These are phyloP conservation scores for Naganishia vaughanmartiniae DNA, from an alignment of 768 basidiomycete genomes.

Conservation along the genomic window DNA sequence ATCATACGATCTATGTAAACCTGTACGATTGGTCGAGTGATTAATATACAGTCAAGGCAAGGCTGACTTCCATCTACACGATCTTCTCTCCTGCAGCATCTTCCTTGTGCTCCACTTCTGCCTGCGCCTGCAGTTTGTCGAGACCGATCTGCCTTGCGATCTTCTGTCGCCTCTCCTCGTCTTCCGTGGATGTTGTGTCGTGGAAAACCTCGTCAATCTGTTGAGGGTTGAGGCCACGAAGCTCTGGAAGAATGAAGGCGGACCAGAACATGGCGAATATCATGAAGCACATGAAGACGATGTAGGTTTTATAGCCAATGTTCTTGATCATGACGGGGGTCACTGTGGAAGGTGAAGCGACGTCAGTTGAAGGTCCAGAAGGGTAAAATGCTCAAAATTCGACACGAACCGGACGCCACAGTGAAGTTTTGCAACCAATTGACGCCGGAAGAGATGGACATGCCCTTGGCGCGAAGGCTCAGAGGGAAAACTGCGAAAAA, in stretches of 20 bases:
- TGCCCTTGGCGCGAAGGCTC: constrained; percentile 69
- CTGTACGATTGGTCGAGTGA: too few species aligned
- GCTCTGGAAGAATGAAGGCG: constrained; percentile 59
- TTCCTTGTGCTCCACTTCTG: constrained; percentile 44
- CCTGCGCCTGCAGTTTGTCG: constrained; percentile 45
- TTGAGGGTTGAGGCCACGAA: constrained; percentile 22
- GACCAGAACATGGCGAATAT: constrained; percentile 68
- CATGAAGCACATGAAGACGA: constrained; percentile 60
- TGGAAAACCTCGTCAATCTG: constrained; percentile 78
- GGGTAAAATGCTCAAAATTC: too few species aligned
- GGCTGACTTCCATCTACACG: not conserved
- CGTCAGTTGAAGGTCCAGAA: too few species aligned
- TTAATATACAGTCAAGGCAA: too few species aligned
- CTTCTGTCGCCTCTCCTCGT: constrained; percentile 57
- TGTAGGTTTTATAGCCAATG: constrained; percentile 68
- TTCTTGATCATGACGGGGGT: constrained; percentile 71
- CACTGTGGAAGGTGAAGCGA: constrained; percentile 52
- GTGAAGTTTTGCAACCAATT: constrained; percentile 58
- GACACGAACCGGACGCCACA: constrained; percentile 52
- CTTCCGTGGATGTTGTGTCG: constrained; percentile 61
- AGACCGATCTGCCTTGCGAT: constrained; percentile 69
- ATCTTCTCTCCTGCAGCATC: constrained; percentile 15
- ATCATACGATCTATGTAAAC: too few species aligned
- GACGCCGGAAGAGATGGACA: constrained; percentile 70
- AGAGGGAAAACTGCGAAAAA: constrained; percentile 42